Evolutionary conservation across 306 rosid species (phyloP), one percentile per base, ranked within the genome.

Genomic region (Elaeagnus macrophylla): DNA sequence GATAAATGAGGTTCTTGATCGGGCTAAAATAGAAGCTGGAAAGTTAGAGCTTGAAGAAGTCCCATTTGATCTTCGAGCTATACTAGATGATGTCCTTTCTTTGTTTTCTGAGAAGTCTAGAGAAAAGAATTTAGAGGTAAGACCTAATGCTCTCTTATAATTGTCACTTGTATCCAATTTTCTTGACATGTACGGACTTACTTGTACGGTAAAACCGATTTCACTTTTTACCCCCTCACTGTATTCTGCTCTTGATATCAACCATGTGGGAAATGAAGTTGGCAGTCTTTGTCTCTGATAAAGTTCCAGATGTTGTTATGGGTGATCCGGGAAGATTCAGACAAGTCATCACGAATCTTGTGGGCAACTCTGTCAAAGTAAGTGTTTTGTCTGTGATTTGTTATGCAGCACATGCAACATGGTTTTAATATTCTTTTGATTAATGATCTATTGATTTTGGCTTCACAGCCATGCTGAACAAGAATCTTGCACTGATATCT

Each of bases 291-390:
- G 99, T 93, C 66, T 93, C 95, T 11, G 94, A 82, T 72, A 81
- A 82, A 81, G 99, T 93, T 69, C 99, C 99, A 16, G 83, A 84
- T 51, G 60, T 79, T 67, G 84, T 93, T 42, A 75, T 77, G 68
- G 99, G 99, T 36, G 99, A 93, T 82, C 95, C 96, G 0, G 95
- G 99, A 70, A 77, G 99, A 76, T 93, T 93, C 84, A 79, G 99
- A 64, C 99, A 93, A 68, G 87, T 93, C 37, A 70, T 93, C 44
- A 93, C 96, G 62, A 93, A 93, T 75, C 96, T 93, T 59, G 99
- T 93, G 48, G 95, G 95, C 43, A 93, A 93, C 83, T 93, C 99
- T 41, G 88, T 93, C 59, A 93, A 93, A 72, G 99, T 87, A 72
- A 69, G 94, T 63, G 56, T 8, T 51, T 32, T 46, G 44, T 67